These are phyloP conservation scores for Boletus rex-veris DNA, from an alignment of 768 basidiomycete genomes.

Conservation along the genomic window DNA sequence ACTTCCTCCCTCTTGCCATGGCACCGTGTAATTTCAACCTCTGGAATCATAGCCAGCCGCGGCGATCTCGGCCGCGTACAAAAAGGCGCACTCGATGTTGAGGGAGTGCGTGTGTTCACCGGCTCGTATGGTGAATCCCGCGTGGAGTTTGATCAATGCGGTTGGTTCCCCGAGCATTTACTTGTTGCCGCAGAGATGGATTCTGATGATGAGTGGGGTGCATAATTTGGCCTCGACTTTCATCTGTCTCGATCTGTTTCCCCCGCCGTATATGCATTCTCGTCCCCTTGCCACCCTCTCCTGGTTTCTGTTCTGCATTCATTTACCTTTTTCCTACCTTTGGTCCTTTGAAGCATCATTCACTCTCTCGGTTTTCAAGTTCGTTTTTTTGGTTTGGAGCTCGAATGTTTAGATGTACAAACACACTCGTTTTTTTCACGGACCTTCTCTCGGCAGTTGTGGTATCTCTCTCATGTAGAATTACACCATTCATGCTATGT, in stretches of 20 bases:
- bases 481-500: too few species aligned
- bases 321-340: too few species aligned
- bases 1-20: constrained; percentile 67
- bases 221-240: constrained; percentile 1
- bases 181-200: constrained; percentile 6
- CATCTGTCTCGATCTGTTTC: background rate
- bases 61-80: constrained; percentile 71
- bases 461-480: too few species aligned
- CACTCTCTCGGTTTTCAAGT: too few species aligned
- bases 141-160: constrained; percentile 51
- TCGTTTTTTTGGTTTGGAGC: too few species aligned
- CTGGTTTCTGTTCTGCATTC: too few species aligned
- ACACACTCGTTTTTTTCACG: background rate
- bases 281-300: too few species aligned
- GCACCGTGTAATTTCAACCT: constrained; percentile 69
- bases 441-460: too few species aligned
- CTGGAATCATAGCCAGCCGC: constrained; percentile 68
- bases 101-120: constrained; percentile 65
- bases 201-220: constrained; percentile 22
- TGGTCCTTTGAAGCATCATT: too few species aligned
- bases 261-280: too few species aligned
- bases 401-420: background rate
- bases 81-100: constrained; percentile 61
- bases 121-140: constrained; percentile 52
- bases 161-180: constrained; percentile 57